These are phyloP conservation scores for Gardenia jasminoides DNA, from an alignment of 257 asterid genomes.

Conservation along the genomic window DNA sequence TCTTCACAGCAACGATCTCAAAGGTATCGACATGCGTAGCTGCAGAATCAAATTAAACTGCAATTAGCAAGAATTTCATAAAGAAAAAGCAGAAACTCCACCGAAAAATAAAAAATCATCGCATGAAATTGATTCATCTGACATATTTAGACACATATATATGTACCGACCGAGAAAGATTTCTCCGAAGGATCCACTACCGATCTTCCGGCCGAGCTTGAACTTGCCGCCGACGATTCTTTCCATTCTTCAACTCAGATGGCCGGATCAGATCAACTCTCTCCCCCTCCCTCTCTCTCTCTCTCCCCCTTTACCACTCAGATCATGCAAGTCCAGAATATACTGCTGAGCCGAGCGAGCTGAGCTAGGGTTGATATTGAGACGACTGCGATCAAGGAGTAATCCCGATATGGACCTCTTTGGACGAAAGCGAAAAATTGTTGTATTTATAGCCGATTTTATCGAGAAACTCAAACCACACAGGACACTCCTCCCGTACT, in stretches of 20 bases:
- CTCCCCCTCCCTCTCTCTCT: too few species aligned
- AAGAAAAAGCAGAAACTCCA: background rate
- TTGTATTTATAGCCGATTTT: background rate
- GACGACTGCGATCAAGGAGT: background rate
- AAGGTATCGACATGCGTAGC: constrained; percentile 87
- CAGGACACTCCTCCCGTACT: background rate
- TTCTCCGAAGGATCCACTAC: constrained; percentile 96
- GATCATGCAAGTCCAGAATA: constrained; percentile 9
- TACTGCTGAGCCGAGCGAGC: background rate
- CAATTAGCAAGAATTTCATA: background rate
- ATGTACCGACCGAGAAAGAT: constrained; percentile 66
- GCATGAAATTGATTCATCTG: background rate
- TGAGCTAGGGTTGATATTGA: constrained; percentile 13
- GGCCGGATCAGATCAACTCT: constrained; percentile 11
- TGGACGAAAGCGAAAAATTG: background rate
- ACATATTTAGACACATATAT: background rate
- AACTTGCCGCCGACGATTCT: constrained; percentile 82
- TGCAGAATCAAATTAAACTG: constrained; percentile 35
- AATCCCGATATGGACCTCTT: constrained; percentile 5
- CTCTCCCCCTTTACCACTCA: background rate
- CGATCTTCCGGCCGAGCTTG: constrained; percentile 97
- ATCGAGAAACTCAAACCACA: background rate
- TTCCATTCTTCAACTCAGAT: constrained; percentile 51
- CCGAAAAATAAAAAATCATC: constrained; percentile 3
- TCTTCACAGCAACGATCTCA: constrained; percentile 95